Evolutionary conservation across 768 basidiomycete species (phyloP).

Genomic region (Kwoniella sp.): DNA sequence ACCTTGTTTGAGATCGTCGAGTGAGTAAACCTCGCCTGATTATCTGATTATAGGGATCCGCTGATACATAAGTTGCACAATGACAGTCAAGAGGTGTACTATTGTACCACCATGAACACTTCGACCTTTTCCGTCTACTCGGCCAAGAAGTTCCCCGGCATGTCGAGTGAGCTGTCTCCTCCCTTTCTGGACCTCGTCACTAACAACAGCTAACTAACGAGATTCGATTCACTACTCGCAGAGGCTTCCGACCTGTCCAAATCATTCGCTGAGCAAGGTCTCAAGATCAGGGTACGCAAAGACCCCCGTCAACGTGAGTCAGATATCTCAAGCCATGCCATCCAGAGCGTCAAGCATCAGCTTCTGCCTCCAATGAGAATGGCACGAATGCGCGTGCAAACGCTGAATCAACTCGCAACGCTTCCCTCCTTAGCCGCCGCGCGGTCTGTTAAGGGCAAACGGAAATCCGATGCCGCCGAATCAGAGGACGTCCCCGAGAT

Average conservation of each 20-base stretch:
- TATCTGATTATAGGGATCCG: neutral
- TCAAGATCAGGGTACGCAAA: constrained; percentile 91
- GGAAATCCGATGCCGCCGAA: constrained; percentile 24
- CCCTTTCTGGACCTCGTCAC: too few relatives aligned
- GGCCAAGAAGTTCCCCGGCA: constrained; percentile 94
- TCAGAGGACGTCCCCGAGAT: constrained; percentile 22
- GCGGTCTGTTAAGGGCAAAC: constrained; percentile 13
- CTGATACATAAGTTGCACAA: constrained; percentile 8
- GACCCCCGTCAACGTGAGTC: constrained; percentile 58
- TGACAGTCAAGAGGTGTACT: constrained; percentile 66
- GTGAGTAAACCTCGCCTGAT: constrained; percentile 61
- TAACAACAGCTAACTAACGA: neutral
- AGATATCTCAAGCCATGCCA: neutral
- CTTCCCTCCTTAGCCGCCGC: constrained; percentile 6
- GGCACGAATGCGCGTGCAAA: neutral
- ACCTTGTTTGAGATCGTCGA: constrained; percentile 87
- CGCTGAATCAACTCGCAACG: neutral
- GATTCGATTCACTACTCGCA: constrained; percentile 49
- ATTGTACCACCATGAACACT: constrained; percentile 87
- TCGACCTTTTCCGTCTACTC: constrained; percentile 92
- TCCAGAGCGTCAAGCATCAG: constrained; percentile 4
- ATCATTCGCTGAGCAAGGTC: constrained; percentile 90
- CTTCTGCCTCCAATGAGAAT: neutral
- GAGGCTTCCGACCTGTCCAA: constrained; percentile 87
- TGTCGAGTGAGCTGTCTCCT: constrained; percentile 71